phyloP scores from a whole-genome alignment of 2,329 filamentous ascomycete species.

The Fusarium duplospermum region DNA sequence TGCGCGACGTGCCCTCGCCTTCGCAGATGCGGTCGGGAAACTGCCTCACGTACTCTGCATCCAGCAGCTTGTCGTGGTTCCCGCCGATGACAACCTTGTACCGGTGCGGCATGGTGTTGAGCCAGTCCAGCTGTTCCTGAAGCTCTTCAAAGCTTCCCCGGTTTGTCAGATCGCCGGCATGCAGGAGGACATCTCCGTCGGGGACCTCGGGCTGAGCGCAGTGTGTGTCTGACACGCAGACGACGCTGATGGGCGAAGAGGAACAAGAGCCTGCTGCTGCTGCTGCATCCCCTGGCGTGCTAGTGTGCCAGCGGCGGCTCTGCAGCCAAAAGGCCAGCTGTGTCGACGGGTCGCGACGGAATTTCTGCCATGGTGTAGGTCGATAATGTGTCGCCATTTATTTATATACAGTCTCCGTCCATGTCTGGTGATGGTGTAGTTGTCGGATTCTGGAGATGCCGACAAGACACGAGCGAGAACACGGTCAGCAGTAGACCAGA shows the following conservation, averaged over 20 bases:
- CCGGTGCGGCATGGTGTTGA: neutral
- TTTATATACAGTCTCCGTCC: neutral
- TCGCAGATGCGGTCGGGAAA: slow-evolving; percentile 1
- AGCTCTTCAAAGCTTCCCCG: slow-evolving; percentile 15
- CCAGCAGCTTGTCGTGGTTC: slow-evolving; percentile 23
- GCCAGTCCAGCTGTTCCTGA: slow-evolving; percentile 18
- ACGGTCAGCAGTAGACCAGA: neutral
- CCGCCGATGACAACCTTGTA: slow-evolving; percentile 20
- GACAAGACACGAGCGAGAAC: neutral
- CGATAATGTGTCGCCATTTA: neutral
- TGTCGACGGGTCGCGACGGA: slow-evolving; percentile 1
- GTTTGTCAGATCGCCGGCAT: slow-evolving; percentile 24
- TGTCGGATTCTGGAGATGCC: neutral
- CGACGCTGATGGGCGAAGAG: neutral
- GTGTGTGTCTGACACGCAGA: slow-evolving; percentile 28
- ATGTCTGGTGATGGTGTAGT: neutral
- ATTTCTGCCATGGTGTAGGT: slow-evolving; percentile 11
- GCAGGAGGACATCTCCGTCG: slow-evolving; percentile 22
- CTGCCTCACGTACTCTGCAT: slow-evolving; percentile 6
- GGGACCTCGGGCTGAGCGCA: slow-evolving; percentile 14
- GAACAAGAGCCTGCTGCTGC: neutral
- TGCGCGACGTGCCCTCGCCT: neutral
- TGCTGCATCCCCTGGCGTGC: neutral
- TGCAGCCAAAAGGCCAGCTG: slow-evolving; percentile 14
- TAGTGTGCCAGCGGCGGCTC: neutral